These are phyloP conservation scores for Neurospora sp. DNA, from an alignment of 2,329 filamentous ascomycete genomes.

Conservation along the genomic window DNA sequence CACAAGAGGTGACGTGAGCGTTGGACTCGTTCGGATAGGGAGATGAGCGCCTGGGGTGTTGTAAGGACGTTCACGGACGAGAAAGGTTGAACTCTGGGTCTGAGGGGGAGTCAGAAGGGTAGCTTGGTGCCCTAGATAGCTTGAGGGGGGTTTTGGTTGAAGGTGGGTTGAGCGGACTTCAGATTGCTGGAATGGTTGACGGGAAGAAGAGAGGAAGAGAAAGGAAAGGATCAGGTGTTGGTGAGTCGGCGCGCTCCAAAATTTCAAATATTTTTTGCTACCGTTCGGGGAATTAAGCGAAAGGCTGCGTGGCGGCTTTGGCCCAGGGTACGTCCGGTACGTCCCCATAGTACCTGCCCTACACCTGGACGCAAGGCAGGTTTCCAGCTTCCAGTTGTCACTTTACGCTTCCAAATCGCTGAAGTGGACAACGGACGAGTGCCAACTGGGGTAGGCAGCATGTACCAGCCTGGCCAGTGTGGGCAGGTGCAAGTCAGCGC, in stretches of 20 bases:
- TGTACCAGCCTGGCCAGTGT: neutral
- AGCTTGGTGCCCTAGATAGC: slow-evolving; percentile 80
- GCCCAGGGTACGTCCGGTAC: slow-evolving; percentile 17
- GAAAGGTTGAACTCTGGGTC: slow-evolving; percentile 59
- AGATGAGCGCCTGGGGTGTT: slow-evolving; percentile 17
- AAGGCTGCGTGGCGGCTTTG: slow-evolving; percentile 20
- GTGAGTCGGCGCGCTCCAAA: slow-evolving; percentile 20
- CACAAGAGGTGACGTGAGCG: slow-evolving; percentile 34
- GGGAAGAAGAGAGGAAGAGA: slow-evolving; percentile 21
- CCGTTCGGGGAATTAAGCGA: slow-evolving; percentile 25
- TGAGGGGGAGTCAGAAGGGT: slow-evolving; percentile 65
- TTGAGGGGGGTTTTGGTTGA: slow-evolving; percentile 23
- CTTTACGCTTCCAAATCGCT: neutral
- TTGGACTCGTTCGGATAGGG: slow-evolving; percentile 20
- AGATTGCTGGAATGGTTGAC: slow-evolving; percentile 26
- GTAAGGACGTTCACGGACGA: slow-evolving; percentile 29
- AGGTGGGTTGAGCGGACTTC: slow-evolving; percentile 29
- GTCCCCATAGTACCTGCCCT: neutral
- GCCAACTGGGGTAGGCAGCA: neutral
- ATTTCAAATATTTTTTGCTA: slow-evolving; percentile 27
- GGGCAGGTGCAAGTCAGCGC: neutral
- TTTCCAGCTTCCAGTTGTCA: neutral
- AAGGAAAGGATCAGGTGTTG: slow-evolving; percentile 8
- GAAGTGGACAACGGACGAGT: neutral
- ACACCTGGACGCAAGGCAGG: neutral